Evolutionary conservation across 2,329 filamentous ascomycete species (phyloP), one percentile per base, ranked within the genome.

Genomic region (Monilinia fructicola): DNA sequence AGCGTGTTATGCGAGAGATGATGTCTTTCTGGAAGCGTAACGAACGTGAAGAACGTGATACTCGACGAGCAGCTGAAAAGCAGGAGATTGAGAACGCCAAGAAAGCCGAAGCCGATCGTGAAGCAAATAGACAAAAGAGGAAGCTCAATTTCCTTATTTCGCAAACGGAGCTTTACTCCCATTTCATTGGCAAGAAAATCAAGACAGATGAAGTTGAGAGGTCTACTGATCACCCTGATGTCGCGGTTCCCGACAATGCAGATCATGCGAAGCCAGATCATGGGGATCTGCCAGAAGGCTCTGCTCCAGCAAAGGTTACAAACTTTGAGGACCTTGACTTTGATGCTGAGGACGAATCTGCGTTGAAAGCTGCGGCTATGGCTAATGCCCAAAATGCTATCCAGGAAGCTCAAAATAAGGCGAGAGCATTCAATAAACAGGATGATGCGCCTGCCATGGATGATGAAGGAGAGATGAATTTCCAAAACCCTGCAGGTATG

Each of bases 141-240:
- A 99, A 99, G 82, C 91, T 99, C 77, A 98, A 99, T 80, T 99
- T 99, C 84, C 85, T 99, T 70, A 99, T 99, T 78, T 97, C 94
- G 1, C 95, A 99, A 80, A 99, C 95, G 0, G 95, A 99, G 78
- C 85, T 99, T 61, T 99, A 99, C 82, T 98, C 94, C 53, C 95
- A 99, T 83, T 99, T 99, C 79, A 97, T 99, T 74, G 94, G 95
- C 78, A 96, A 97, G 82, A 99, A 99, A 83, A 96, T 98, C 80
- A 97, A 97, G 81, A 98, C 94, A 1, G 90, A 95, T 73, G 93
- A 98, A 76, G 92, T 97, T 58, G 93, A 99, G 79, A 85, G 90
- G 68, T 94, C 91, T 59, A 95, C 92, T 28, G 92, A 95, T 74
- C 92, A 93, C 74, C 87, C 87, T 10, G 89, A 91, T 58, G 88